Evolutionary conservation across 371 early-diverging fungal genomes (phyloP).

Genomic region (Rhizopus delemar): DNA sequence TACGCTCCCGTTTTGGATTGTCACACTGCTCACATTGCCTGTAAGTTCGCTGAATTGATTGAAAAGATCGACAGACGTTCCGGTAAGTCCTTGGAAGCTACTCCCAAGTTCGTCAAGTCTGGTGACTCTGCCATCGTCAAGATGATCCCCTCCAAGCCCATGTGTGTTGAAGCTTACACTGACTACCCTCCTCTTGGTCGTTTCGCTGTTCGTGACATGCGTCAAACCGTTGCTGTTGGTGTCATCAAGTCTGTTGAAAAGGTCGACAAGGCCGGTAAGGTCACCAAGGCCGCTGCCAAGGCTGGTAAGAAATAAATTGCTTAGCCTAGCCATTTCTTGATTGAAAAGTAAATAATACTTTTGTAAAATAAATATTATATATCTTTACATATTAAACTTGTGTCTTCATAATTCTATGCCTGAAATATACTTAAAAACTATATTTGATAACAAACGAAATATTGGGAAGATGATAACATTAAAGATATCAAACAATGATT

Average conservation of each 20-base stretch:
- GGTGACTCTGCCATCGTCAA: constrained; percentile 94
- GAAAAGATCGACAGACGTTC: constrained; percentile 94
- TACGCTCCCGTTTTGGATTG: constrained; percentile 92
- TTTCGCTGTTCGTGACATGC: constrained; percentile 96
- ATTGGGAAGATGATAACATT: too few relatives aligned
- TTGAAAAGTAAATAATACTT: not conserved
- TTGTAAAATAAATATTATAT: constrained; percentile 2
- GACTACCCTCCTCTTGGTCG: constrained; percentile 94
- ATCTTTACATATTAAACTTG: not conserved
- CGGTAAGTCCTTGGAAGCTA: constrained; percentile 64
- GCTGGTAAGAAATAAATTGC: constrained; percentile 68
- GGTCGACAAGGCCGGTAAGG: constrained; percentile 60
- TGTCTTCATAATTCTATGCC: too few relatives aligned
- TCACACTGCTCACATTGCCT: constrained; percentile 94
- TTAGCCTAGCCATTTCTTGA: not conserved
- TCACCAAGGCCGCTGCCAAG: constrained; percentile 63
- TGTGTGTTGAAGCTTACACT: constrained; percentile 91
- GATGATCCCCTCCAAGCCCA: constrained; percentile 90
- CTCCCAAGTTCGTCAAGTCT: constrained; percentile 89
- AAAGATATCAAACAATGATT: too few relatives aligned
- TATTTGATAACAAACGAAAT: too few relatives aligned
- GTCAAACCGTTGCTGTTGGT: constrained; percentile 90
- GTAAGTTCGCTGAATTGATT: constrained; percentile 84
- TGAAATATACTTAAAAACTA: too few relatives aligned
- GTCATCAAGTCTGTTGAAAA: constrained; percentile 93